Evolutionary conservation across 2,329 filamentous ascomycete species (phyloP).

Genomic region (Trichoderma koningii): DNA sequence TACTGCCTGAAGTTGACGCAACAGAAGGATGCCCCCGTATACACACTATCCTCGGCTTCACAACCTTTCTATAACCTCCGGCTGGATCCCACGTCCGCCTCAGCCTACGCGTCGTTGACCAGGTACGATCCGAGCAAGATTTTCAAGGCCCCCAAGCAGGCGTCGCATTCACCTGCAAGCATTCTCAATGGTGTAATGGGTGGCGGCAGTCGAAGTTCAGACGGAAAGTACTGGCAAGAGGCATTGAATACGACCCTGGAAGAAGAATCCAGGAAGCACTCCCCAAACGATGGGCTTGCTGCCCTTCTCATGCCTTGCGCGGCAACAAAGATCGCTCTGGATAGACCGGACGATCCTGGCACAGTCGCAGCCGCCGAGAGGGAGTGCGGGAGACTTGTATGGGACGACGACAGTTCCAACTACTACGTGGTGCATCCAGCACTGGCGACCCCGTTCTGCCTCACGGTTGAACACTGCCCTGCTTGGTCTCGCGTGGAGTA

Average conservation of each 20-base stretch:
- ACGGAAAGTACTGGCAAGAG: constrained; percentile 58
- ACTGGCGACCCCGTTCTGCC: constrained; percentile 63
- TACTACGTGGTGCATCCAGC: constrained; percentile 67
- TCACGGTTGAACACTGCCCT: constrained; percentile 59
- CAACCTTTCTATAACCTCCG: constrained; percentile 70
- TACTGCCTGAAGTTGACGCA: constrained; percentile 61
- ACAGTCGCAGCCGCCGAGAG: constrained; percentile 65
- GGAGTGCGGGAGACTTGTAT: constrained; percentile 72
- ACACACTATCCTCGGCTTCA: constrained; percentile 61
- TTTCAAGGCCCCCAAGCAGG: constrained; percentile 48
- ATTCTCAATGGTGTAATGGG: constrained; percentile 40
- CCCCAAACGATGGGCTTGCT: constrained; percentile 63
- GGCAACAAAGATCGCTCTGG: constrained; percentile 63
- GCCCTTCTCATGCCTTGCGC: constrained; percentile 69
- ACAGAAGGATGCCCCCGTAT: constrained; percentile 63
- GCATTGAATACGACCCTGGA: constrained; percentile 61
- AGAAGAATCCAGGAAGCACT: constrained; percentile 54
- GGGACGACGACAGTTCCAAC: constrained; percentile 62
- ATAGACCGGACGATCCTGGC: constrained; percentile 59
- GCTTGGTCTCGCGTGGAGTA: constrained; percentile 65
- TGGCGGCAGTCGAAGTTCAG: constrained; percentile 36
- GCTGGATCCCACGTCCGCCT: constrained; percentile 64
- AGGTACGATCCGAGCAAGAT: constrained; percentile 62
- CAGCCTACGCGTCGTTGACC: constrained; percentile 61
- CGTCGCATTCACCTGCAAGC: constrained; percentile 34